Conservation (phyloP, 2,329 filamentous ascomycete species). For the Alternaria brassicicola region DNA sequence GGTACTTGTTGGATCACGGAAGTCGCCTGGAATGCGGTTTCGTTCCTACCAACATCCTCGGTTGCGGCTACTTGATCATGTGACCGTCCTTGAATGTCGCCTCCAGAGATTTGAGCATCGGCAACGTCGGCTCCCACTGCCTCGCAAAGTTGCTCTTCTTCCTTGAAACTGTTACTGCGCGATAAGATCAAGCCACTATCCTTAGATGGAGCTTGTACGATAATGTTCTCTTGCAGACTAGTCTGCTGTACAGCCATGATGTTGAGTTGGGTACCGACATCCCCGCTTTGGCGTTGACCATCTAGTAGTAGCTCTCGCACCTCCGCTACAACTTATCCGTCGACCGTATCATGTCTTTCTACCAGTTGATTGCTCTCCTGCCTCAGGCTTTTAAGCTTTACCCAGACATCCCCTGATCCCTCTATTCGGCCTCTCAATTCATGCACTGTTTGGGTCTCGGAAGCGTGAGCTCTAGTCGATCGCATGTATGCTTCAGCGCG, state of each 20-base stretch:
- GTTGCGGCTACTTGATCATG: conserved; percentile 8
- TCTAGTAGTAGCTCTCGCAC: not conserved
- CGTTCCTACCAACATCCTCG: conserved; percentile 4
- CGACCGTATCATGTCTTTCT: not conserved
- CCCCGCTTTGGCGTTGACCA: not conserved
- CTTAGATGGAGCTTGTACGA: not conserved
- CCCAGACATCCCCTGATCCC: not conserved
- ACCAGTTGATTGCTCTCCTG: not conserved
- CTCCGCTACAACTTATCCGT: not conserved
- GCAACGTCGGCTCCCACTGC: not conserved
- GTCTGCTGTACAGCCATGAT: not conserved
- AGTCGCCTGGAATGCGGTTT: not conserved
- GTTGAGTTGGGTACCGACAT: not conserved
- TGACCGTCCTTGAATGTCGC: not conserved
- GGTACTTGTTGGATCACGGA: not conserved
- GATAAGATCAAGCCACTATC: not conserved
- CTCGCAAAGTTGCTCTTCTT: not conserved
- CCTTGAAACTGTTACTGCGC: not conserved
- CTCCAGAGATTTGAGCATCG: not conserved
- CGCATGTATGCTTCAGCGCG: not conserved
- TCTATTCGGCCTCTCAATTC: not conserved
- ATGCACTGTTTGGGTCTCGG: not conserved
- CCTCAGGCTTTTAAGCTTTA: not conserved
- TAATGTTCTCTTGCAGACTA: not conserved
- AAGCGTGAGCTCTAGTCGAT: not conserved